Base-by-base conservation (phyloP, 192 early-diverging fungal genomes). In the Umbelopsis isabellina region DNA sequence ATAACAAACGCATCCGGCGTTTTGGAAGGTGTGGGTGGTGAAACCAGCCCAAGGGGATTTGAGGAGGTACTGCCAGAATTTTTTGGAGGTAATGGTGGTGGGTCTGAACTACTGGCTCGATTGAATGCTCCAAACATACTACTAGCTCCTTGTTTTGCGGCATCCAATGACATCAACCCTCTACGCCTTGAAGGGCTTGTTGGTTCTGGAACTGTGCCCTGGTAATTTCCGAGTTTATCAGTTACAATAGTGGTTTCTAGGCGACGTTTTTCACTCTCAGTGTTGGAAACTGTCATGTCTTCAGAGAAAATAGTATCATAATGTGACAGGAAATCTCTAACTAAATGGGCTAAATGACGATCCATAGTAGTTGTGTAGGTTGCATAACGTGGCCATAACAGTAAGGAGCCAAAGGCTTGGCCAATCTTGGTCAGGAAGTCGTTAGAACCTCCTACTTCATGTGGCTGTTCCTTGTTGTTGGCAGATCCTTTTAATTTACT, bases 391-490 rank as follows among this genome's bases (percentile, higher is more conserved):
- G 84, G 75, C 35, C 81, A 73, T 58, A 87, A 53, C 41, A 87
- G 65, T n/a, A 85, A 74, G 11, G 79, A 72, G 23, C 86, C 86
- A 65, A 84, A 79, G 1, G 80, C 72, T 41, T 85, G 84, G 16
- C 74, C 64, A 66, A 87, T 65, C 33, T 47, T 75, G 3, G 65
- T 68, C 21, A 78, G 50, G 35, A 75, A 77, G 20, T 65, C 64
- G 22, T 82, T 81, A 48, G 71, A 12, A 35, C 6, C 15, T 35
- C 18, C 27, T 4, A 37, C 27, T 35, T 18, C 30, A 16, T 25
- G 15, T 71, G 13, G 72, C 69, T 2, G 50, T 58, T 25, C 69
- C 74, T 55, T 81, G 69, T 33, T 75, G 69, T 52, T 74, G 71
- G 46, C 79, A 41, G 0, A 71, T 80, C 49, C 46, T 15, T 46